Conservation (phyloP, 129 eudicot genomes). For the Helianthus annuus region HanXRQr2.0-SUNRISE NC_035435.2:172503472-172503971, state of each 20-base stretch:
- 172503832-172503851: constrained; percentile 28
- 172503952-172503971: constrained; percentile 16
- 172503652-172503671: constrained; percentile 91
- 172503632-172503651: constrained; percentile 99
- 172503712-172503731: constrained; percentile 44
- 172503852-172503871: constrained; percentile 37
- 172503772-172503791: constrained; percentile 81
- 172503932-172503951: constrained; percentile 20
- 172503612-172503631: constrained; percentile 96
- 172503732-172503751: constrained; percentile 36
- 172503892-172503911: constrained; percentile 26
- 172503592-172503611: constrained; percentile 77
- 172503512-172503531: constrained; percentile 19
- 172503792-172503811: constrained; percentile 46
- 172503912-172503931: constrained; percentile 45
- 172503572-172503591: constrained; percentile 98
- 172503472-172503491: neutral
- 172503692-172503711: constrained; percentile 45
- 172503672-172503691: constrained; percentile 96
- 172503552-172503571: constrained; percentile 81
- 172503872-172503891: constrained; percentile 31
- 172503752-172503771: constrained; percentile 48
- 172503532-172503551: constrained; percentile 75
- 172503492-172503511: constrained; percentile 35
- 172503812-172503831: constrained; percentile 58